Percentiles rank a stretch among this genome's conserved stretches.
phyloP scores from a whole-genome alignment of 2,329 filamentous ascomycete species.

The Plectosphaerella sp. region DNA sequence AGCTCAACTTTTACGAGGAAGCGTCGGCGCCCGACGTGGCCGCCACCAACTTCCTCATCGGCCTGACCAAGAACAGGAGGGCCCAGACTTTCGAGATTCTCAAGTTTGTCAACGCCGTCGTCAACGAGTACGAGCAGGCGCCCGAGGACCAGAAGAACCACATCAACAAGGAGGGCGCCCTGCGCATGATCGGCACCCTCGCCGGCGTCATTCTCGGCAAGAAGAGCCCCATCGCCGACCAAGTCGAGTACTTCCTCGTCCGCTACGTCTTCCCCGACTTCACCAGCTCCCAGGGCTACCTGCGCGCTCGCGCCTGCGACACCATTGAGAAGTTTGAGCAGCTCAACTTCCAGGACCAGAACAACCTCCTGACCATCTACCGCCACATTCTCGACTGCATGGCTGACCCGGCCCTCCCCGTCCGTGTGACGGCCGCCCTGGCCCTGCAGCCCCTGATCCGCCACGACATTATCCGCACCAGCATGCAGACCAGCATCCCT shows the following conservation, averaged over 20 bases:
- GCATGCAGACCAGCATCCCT: conserved; percentile 96
- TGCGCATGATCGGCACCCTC: conserved; percentile 95
- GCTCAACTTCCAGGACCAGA: conserved; percentile 92
- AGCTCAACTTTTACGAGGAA: conserved; percentile 97
- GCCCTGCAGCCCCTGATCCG: conserved; percentile 93
- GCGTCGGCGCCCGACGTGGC: conserved; percentile 92
- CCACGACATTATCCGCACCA: conserved; percentile 87
- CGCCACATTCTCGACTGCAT: conserved; percentile 95
- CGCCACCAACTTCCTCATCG: conserved; percentile 93
- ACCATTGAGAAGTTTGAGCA: conserved; percentile 98
- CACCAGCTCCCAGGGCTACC: conserved; percentile 83
- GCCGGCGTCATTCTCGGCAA: conserved; percentile 93
- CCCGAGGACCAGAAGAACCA: conserved; percentile 89
- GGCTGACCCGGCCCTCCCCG: conserved; percentile 88
- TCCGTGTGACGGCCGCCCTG: conserved; percentile 88
- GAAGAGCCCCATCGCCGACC: conserved; percentile 95
- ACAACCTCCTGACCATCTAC: conserved; percentile 95
- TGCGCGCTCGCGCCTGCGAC: conserved; percentile 92
- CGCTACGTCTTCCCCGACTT: conserved; percentile 98
- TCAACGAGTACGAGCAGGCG: conserved; percentile 84
- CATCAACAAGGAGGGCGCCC: conserved; percentile 89
- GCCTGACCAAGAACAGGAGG: conserved; percentile 86
- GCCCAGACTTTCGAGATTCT: conserved; percentile 96
- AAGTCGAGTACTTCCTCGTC: conserved; percentile 98
- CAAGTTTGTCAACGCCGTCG: conserved; percentile 90